Evolutionary conservation across 306 rosid species (phyloP).

Genomic region (Rosa multiflora): DNA sequence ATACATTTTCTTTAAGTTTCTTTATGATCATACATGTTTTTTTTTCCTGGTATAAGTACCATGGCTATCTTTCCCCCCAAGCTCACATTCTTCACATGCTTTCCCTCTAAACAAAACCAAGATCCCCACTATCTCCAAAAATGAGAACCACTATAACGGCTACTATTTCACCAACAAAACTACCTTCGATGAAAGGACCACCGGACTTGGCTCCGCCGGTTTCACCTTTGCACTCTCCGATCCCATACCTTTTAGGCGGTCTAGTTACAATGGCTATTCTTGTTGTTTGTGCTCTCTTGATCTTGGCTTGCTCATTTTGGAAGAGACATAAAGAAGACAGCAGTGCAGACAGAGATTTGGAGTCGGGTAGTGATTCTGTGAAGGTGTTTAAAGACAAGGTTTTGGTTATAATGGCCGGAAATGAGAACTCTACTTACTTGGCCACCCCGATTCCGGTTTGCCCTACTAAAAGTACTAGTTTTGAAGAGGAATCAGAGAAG

Average conservation of each 20-base stretch:
- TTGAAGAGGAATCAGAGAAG: neutral
- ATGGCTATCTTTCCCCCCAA: constrained; percentile 23
- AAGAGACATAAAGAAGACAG: constrained; percentile 35
- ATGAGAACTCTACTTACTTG: constrained; percentile 62
- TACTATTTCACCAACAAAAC: neutral
- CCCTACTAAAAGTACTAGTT: constrained; percentile 22
- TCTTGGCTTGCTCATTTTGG: constrained; percentile 87
- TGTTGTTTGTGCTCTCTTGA: constrained; percentile 69
- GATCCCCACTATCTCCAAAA: neutral
- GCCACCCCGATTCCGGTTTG: constrained; percentile 77
- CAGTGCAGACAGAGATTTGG: constrained; percentile 29
- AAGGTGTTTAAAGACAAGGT: constrained; percentile 63
- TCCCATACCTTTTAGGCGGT: constrained; percentile 89
- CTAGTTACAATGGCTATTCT: constrained; percentile 82
- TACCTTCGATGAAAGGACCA: neutral
- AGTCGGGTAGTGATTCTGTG: constrained; percentile 19
- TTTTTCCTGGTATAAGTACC: constrained; percentile 44
- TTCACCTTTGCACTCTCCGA: constrained; percentile 84
- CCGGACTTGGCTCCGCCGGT: constrained; percentile 18
- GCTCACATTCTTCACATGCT: constrained; percentile 22
- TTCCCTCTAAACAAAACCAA: neutral
- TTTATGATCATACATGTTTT: neutral
- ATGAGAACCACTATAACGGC: constrained; percentile 49
- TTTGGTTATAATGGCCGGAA: constrained; percentile 92
- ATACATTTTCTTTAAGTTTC: neutral